phyloP scores from a whole-genome alignment of 208 protist genomes.

The Entamoeba invadens region DNA sequence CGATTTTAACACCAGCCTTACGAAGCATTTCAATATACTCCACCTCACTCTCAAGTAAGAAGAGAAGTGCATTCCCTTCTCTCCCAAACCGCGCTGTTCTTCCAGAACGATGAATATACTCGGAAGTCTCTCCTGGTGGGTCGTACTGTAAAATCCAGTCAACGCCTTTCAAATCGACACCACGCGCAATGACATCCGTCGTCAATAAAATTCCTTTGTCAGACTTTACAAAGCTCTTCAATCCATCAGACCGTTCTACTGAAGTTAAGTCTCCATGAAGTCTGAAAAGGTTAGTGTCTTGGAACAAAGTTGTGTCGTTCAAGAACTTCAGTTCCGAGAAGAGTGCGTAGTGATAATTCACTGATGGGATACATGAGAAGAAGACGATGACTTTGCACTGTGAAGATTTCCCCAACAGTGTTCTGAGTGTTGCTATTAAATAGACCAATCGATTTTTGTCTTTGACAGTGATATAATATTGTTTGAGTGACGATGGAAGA shows the following conservation, averaged over 20 bases:
- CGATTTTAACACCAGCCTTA: neutral
- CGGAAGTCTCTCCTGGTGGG: neutral
- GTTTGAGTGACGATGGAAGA: neutral
- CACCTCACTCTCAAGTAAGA: conserved; percentile 36
- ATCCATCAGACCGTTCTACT: neutral
- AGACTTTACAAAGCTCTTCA: neutral
- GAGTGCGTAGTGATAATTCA: neutral
- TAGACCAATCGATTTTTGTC: neutral
- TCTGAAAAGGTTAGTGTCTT: neutral
- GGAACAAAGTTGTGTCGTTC: neutral
- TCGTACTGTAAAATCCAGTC: conserved; percentile 30
- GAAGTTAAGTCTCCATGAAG: neutral
- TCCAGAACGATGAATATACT: conserved; percentile 12
- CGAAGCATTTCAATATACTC: conserved; percentile 27
- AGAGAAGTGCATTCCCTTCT: conserved; percentile 40
- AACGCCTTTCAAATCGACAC: conserved; percentile 51
- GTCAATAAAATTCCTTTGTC: conserved; percentile 10
- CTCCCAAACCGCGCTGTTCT: conserved; percentile 31
- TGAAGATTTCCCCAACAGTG: neutral
- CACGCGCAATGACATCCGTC: conserved; percentile 62
- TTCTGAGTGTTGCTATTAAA: neutral
- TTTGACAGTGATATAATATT: neutral
- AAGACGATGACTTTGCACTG: neutral
- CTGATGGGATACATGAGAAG: neutral
- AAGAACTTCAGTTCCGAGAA: neutral